Percentiles rank a stretch among this genome's conserved stretches.
phyloP scores from a whole-genome alignment of 2,329 filamentous ascomycete genomes.

The Hypoxylon sp. region DNA sequence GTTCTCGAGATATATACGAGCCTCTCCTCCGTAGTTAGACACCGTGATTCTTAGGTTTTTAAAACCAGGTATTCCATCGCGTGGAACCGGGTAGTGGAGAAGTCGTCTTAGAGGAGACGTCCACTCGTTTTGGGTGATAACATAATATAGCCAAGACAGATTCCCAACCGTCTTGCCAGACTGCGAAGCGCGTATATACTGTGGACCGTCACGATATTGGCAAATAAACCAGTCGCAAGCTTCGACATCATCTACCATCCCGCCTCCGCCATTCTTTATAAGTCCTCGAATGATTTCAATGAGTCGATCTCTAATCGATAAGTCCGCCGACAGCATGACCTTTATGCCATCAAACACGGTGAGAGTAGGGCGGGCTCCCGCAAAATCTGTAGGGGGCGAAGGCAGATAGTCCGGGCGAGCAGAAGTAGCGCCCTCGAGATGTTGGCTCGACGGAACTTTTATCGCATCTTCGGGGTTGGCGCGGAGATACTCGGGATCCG shows the following conservation, averaged over 20 bases:
- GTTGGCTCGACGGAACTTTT: conserved; percentile 69
- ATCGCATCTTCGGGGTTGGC: conserved; percentile 69
- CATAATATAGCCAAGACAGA: conserved; percentile 91
- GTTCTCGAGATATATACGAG: conserved; percentile 93
- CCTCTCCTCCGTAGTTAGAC: conserved; percentile 97
- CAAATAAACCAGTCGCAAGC: conserved; percentile 88
- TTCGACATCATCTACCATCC: conserved; percentile 74
- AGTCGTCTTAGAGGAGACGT: conserved; percentile 86
- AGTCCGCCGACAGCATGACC: conserved; percentile 83
- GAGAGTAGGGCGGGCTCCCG: conserved; percentile 64
- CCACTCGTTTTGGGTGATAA: conserved; percentile 92
- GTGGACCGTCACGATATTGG: conserved; percentile 83
- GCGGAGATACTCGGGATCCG: conserved; percentile 86
- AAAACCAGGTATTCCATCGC: conserved; percentile 84
- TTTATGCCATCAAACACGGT: conserved; percentile 83
- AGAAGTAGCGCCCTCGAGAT: conserved; percentile 77
- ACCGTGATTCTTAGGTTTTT: conserved; percentile 83
- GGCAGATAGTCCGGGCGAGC: conserved; percentile 62
- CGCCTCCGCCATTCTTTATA: conserved; percentile 79
- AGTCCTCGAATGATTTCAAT: conserved; percentile 77
- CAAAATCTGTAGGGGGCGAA: conserved; percentile 57
- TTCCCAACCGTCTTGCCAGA: conserved; percentile 89
- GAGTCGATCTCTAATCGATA: conserved; percentile 78
- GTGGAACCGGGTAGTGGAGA: conserved; percentile 90
- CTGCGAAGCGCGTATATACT: conserved; percentile 84